Evolutionary conservation across 208 protist species (phyloP).

Genomic region (Lotmaria passim): DNA sequence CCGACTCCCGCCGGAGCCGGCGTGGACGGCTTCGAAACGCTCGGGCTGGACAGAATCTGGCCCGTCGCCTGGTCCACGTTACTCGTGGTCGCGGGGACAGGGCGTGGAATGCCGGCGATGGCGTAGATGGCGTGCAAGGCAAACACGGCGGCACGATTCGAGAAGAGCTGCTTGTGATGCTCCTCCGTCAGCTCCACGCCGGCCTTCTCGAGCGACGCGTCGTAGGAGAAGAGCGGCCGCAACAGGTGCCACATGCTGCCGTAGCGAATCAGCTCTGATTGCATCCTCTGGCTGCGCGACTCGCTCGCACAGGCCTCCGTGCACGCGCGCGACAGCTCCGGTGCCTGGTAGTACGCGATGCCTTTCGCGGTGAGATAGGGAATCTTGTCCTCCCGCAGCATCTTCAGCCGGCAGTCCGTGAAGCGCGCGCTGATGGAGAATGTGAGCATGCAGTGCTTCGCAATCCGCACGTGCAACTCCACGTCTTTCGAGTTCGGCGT

Average conservation of each 20-base stretch:
- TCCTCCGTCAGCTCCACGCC: conserved; percentile 67
- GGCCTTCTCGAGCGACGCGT: conserved; percentile 85
- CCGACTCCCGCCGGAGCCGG: conserved; percentile 2
- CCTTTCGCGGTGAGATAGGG: conserved; percentile 64
- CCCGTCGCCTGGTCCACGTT: conserved; percentile 5
- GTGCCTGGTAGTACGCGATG: conserved; percentile 64
- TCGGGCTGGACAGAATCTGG: background rate
- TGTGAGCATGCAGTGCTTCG: conserved; percentile 76
- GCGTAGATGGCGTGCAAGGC: conserved; percentile 72
- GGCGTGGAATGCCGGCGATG: conserved; percentile 52
- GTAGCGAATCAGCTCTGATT: conserved; percentile 58
- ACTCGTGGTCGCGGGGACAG: background rate
- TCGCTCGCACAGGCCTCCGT: conserved; percentile 77
- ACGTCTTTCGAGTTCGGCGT: conserved; percentile 49
- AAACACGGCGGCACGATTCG: conserved; percentile 72
- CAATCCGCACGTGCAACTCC: conserved; percentile 57
- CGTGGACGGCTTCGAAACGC: background rate
- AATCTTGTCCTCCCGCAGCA: conserved; percentile 57
- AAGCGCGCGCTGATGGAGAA: conserved; percentile 79
- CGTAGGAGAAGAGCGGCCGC: conserved; percentile 87
- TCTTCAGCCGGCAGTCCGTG: conserved; percentile 67
- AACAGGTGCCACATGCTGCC: conserved; percentile 91
- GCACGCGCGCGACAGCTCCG: conserved; percentile 72
- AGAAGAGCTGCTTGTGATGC: conserved; percentile 83
- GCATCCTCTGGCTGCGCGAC: conserved; percentile 63